Base-by-base conservation (phyloP, 345 rosid genomes). In the Lepidium aucheri region DNA sequence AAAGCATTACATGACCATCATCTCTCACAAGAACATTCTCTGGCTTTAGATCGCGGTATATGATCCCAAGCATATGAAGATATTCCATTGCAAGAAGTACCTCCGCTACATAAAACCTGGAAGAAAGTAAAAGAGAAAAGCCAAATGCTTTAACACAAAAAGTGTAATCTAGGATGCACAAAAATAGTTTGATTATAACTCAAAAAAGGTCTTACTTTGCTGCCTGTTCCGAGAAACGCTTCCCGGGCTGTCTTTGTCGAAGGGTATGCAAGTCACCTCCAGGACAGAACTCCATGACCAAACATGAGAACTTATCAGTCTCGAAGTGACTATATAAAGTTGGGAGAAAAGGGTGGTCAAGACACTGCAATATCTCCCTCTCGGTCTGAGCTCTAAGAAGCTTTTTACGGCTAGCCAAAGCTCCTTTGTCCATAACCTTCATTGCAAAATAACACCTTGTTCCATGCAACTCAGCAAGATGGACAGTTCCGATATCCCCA, bases 1-100 rank as follows among this genome's bases (percentile, higher is more conserved):
- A 84, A 32, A 88, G 92, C 96, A 88, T 88, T 63, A 88, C 86
- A 69, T 88, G 96, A 49, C 89, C 94, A 72, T 89, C 94, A 56
- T 86, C 96, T 81, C 96, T 80, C 60, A 82, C 93, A 53, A 89
- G 91, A 67, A 89, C 89, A 75, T 89, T 89, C 79, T 85, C 94
- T 17, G 94, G 96, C 82, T 86, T 86, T 12, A 88, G 84, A 71
- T 88, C 96, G 2, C 96, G 86, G 64, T 88, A 88, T 7, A 88
- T 78, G 60, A 88, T 83, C 51, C 96, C 96, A 2, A 88, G 87
- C 96, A 88, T 88, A 59, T 88, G 96, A 51, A 88, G 88, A 63
- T 88, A 88, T 65, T 88, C 96, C 72, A 88, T 38, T 38, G 96
- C 88, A 55, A 88, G 92, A 18, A 88, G 89, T 46, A 88, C 74